Conservation (phyloP, 257 asterid species). For the Anisodus tanguticus region DNA sequence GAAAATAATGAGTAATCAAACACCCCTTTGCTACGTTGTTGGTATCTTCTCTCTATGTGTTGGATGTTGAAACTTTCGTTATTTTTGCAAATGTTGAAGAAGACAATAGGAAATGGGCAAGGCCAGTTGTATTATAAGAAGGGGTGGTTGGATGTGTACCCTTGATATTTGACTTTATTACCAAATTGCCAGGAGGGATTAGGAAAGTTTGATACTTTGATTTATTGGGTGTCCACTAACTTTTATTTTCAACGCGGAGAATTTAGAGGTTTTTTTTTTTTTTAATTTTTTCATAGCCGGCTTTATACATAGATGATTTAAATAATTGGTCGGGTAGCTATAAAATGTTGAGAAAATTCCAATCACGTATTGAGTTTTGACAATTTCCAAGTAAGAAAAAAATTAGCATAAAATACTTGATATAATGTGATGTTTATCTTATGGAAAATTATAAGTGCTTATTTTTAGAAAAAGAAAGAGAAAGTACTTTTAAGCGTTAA, state of each 20-base stretch:
- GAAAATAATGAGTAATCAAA: not conserved
- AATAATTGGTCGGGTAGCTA: slow-evolving; percentile 1
- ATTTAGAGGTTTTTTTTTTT: not conserved
- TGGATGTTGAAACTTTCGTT: not conserved
- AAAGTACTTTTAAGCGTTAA: too few species aligned
- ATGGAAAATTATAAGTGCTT: too few species aligned
- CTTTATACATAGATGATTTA: not conserved
- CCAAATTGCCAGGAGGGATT: slow-evolving; percentile 35
- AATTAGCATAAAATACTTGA: not conserved
- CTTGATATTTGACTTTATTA: not conserved
- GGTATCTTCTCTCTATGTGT: not conserved
- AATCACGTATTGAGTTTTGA: not conserved
- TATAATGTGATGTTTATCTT: not conserved
- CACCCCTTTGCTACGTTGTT: not conserved
- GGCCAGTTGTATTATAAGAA: slow-evolving; percentile 30
- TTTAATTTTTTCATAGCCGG: not conserved
- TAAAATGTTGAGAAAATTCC: slow-evolving; percentile 21
- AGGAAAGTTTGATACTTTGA: slow-evolving; percentile 22
- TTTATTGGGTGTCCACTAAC: slow-evolving; percentile 37
- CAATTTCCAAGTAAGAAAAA: not conserved
- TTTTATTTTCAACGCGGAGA: slow-evolving; percentile 32
- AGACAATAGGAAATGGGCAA: not conserved
- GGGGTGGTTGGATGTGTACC: not conserved
- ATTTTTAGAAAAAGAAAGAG: too few species aligned
- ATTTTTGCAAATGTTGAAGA: not conserved